phyloP scores from a whole-genome alignment of 495 filamentous ascomycete genomes.

The Daldinia loculata region DNA sequence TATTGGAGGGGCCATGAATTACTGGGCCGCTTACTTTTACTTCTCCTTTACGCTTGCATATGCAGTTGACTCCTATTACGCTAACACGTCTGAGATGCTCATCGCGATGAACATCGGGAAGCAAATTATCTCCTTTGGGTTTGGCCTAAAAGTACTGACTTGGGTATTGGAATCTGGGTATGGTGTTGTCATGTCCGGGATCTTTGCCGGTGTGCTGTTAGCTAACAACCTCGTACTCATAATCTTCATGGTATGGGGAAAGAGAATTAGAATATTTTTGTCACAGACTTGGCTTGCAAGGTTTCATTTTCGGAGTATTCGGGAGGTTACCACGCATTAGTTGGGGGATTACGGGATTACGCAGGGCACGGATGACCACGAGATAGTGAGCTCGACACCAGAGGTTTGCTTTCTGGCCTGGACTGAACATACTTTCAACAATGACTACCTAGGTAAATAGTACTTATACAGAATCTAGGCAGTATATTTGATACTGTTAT shows the following conservation, averaged over 20 bases:
- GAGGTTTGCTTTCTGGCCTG: not conserved
- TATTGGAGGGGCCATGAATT: constrained; percentile 60
- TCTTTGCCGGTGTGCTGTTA: constrained; percentile 63
- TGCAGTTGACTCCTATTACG: constrained; percentile 66
- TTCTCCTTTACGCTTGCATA: constrained; percentile 70
- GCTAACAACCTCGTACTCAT: constrained; percentile 65
- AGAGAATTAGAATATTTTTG: constrained; percentile 62
- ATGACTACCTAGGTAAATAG: not conserved
- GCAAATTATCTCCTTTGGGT: constrained; percentile 68
- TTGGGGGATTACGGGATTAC: constrained; percentile 5
- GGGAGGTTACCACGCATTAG: constrained; percentile 52
- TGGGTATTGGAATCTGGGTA: constrained; percentile 67
- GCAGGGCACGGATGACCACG: not conserved
- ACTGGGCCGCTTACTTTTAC: constrained; percentile 64
- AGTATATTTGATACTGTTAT: not conserved
- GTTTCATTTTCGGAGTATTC: constrained; percentile 55
- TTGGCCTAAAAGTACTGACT: constrained; percentile 65
- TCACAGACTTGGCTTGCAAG: constrained; percentile 62
- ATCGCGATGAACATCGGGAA: constrained; percentile 76
- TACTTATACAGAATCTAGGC: not conserved
- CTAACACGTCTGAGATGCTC: constrained; percentile 68
- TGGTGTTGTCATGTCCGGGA: constrained; percentile 65
- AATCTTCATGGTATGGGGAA: constrained; percentile 66
- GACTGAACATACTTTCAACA: not conserved
- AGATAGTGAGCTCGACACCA: not conserved